Percentiles rank a stretch among this genome's conserved stretches.
Conservation (phyloP, 2,329 filamentous ascomycete species). For the Fusarium equiseti region DNA sequence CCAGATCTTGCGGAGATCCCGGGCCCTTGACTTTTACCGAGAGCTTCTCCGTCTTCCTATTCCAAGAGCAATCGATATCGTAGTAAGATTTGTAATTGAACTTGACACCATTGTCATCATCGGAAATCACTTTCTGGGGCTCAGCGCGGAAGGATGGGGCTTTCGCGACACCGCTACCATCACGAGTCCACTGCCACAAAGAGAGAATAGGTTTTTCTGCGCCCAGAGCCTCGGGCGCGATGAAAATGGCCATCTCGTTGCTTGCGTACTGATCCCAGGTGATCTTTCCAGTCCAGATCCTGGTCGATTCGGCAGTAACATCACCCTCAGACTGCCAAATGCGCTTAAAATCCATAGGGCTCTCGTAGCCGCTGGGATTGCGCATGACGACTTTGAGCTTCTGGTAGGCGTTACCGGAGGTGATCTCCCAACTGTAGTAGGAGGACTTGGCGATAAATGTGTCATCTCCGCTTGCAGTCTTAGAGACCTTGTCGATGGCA, state of each 20-base stretch:
- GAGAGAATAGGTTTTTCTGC: conserved; percentile 29
- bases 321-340: conserved; percentile 25
- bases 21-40: background rate
- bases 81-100: conserved; percentile 30
- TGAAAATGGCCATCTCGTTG: conserved; percentile 29
- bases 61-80: conserved; percentile 30
- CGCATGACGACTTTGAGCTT: conserved; percentile 26
- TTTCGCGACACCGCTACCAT: conserved; percentile 2
- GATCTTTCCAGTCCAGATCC: conserved; percentile 39
- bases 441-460: conserved; percentile 17
- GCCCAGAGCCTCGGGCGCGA: conserved; percentile 33
- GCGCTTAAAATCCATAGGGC: conserved; percentile 13
- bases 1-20: background rate
- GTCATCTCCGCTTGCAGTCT: conserved; percentile 8
- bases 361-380: background rate
- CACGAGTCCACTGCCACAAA: conserved; percentile 28
- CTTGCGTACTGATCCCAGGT: conserved; percentile 14
- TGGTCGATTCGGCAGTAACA: background rate
- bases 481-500: conserved; percentile 6
- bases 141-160: conserved; percentile 2
- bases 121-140: background rate
- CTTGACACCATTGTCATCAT: background rate
- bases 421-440: conserved; percentile 20
- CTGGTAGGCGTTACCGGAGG: conserved; percentile 14
- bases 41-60: conserved; percentile 21